These are phyloP conservation scores for Pochonia chlamydosporia DNA, from an alignment of 2,329 filamentous ascomycete genomes.

Conservation along the genomic window DNA sequence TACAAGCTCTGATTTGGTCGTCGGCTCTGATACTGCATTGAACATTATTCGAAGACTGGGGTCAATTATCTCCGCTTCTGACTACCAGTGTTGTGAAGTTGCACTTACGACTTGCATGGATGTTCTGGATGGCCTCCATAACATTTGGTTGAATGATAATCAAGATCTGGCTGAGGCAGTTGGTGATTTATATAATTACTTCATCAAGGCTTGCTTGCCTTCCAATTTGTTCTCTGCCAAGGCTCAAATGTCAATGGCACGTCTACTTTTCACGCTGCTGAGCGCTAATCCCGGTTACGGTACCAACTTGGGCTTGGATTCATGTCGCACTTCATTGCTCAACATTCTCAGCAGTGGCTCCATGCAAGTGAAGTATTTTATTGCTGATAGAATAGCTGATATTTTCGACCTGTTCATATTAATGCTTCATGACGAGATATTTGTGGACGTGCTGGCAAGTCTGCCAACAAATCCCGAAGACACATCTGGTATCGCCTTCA, in stretches of 20 bases:
- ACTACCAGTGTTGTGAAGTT: constrained; percentile 69
- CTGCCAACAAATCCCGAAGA: constrained; percentile 69
- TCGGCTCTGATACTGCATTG: constrained; percentile 39
- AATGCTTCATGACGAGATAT: constrained; percentile 74
- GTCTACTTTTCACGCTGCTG: constrained; percentile 65
- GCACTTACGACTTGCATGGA: constrained; percentile 63
- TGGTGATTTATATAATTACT: constrained; percentile 73
- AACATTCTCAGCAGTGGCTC: constrained; percentile 61
- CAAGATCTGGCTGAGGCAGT: constrained; percentile 60
- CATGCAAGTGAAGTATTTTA: constrained; percentile 68
- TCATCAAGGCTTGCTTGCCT: constrained; percentile 61
- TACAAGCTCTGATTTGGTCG: constrained; percentile 46
- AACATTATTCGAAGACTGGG: constrained; percentile 46
- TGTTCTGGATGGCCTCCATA: constrained; percentile 57
- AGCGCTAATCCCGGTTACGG: constrained; percentile 63
- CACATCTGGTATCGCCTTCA: constrained; percentile 77
- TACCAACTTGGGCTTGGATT: constrained; percentile 49
- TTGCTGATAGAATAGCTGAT: constrained; percentile 62
- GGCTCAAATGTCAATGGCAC: constrained; percentile 61
- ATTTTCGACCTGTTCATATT: constrained; percentile 82
- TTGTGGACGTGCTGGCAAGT: constrained; percentile 74
- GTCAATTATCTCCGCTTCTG: constrained; percentile 45
- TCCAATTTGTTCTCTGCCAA: constrained; percentile 64
- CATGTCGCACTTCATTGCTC: constrained; percentile 65
- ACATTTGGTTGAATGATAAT: constrained; percentile 55